A percentile compares a stretch with the other conserved stretches of the same genome.
These are phyloP conservation scores for Plantago major DNA, from an alignment of 257 asterid genomes.

Conservation along the genomic window DNA sequence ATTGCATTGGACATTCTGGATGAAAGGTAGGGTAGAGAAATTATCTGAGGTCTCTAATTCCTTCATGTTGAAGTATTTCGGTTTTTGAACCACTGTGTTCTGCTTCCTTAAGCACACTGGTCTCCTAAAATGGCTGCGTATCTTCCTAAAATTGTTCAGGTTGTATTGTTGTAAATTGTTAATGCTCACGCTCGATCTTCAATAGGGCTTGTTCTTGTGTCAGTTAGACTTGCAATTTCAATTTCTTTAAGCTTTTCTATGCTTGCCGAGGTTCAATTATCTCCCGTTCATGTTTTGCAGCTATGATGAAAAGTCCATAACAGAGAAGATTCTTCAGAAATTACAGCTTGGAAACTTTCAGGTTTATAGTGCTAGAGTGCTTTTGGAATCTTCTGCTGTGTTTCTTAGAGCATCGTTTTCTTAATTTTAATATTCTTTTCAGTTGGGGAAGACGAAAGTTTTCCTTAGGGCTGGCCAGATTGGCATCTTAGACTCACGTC, in stretches of 20 bases:
- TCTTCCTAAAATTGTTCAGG: slow-evolving; percentile 1
- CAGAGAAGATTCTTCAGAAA: slow-evolving; percentile 79
- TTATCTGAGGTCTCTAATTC: no score
- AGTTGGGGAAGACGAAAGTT: slow-evolving; percentile 92
- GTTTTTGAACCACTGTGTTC: slow-evolving; percentile 17
- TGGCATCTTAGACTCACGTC: slow-evolving; percentile 77
- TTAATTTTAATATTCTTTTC: slow-evolving; percentile 24
- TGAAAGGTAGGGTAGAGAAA: slow-evolving; percentile 53
- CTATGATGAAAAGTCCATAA: slow-evolving; percentile 80
- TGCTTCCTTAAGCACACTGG: neutral
- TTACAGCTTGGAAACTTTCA: slow-evolving; percentile 81
- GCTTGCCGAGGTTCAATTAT: slow-evolving; percentile 16
- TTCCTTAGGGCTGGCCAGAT: slow-evolving; percentile 98
- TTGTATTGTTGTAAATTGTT: neutral
- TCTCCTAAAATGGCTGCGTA: slow-evolving; percentile 3
- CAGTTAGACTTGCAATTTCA: slow-evolving; percentile 7
- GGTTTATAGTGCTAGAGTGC: slow-evolving; percentile 44
- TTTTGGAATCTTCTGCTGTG: slow-evolving; percentile 16
- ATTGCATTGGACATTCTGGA: slow-evolving; percentile 71
- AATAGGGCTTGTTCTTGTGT: slow-evolving; percentile 1
- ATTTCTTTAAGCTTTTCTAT: slow-evolving; percentile 19
- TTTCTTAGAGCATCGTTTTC: slow-evolving; percentile 8
- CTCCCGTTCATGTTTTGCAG: slow-evolving; percentile 40
- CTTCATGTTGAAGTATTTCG: neutral
- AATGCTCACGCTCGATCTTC: neutral